Evolutionary conservation across 2,329 filamentous ascomycete species (phyloP).

Genomic region (Penicillium sp.): DNA sequence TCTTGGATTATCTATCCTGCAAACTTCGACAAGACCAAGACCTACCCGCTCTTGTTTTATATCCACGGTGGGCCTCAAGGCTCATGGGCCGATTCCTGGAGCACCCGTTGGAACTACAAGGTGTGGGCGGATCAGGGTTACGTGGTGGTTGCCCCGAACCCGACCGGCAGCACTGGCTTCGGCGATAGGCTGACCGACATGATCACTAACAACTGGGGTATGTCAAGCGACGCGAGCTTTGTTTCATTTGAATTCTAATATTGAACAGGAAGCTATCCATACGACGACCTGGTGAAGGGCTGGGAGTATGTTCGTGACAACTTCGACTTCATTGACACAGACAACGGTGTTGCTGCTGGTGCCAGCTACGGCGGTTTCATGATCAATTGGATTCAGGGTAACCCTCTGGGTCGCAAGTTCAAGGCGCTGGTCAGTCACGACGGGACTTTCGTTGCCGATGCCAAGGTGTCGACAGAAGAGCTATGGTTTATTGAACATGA

Average conservation of each 20-base stretch:
- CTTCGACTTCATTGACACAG: constrained; percentile 39
- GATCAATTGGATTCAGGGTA: constrained; percentile 83
- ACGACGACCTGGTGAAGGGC: constrained; percentile 74
- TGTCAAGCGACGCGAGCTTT: not conserved
- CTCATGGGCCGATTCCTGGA: constrained; percentile 74
- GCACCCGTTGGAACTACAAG: constrained; percentile 80
- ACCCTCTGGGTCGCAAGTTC: constrained; percentile 77
- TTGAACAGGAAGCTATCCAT: constrained; percentile 53
- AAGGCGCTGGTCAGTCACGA: constrained; percentile 87
- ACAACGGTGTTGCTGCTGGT: constrained; percentile 41
- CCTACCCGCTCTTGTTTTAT: constrained; percentile 74
- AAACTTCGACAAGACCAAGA: constrained; percentile 66
- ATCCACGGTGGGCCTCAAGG: constrained; percentile 83
- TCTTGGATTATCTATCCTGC: constrained; percentile 45
- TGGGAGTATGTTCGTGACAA: constrained; percentile 65
- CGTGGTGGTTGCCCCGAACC: constrained; percentile 76
- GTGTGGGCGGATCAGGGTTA: constrained; percentile 87
- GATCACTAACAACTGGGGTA: constrained; percentile 77
- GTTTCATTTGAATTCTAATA: not conserved
- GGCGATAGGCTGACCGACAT: constrained; percentile 74
- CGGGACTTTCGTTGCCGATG: constrained; percentile 68
- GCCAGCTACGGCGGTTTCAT: constrained; percentile 48
- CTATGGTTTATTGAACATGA: constrained; percentile 54
- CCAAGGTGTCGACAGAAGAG: constrained; percentile 52
- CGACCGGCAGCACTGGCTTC: constrained; percentile 79